Evolutionary conservation across 306 rosid genomes (phyloP).

Genomic region (Quercus cerris): DNA sequence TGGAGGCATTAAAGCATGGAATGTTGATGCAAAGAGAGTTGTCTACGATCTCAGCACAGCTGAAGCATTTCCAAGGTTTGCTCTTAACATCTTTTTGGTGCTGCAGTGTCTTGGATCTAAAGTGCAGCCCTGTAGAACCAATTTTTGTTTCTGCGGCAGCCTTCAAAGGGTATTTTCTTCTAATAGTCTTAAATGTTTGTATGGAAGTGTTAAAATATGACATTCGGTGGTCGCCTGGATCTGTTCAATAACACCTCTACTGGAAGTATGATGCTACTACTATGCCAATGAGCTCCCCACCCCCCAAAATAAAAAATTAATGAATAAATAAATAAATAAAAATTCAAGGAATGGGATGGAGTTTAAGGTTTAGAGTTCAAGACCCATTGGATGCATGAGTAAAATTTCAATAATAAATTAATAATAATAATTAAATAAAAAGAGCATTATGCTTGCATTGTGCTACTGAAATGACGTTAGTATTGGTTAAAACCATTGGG

Average conservation of each 20-base stretch:
- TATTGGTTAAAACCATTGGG: background rate
- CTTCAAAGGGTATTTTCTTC: slow-evolving; percentile 66
- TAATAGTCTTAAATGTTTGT: slow-evolving; percentile 6
- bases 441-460: background rate
- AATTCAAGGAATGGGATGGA: too few relatives aligned
- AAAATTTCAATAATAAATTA: too few relatives aligned
- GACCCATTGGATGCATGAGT: too few relatives aligned
- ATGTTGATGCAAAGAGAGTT: slow-evolving; percentile 94
- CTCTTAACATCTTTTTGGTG: slow-evolving; percentile 17
- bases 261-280: background rate
- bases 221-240: background rate
- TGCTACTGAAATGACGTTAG: slow-evolving; percentile 4
- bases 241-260: background rate
- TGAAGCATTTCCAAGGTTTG: slow-evolving; percentile 77
- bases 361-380: too few relatives aligned
- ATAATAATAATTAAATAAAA: too few relatives aligned
- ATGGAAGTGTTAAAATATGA: background rate
- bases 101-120: slow-evolving; percentile 86
- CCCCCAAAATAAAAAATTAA: too few relatives aligned
- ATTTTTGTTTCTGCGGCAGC: slow-evolving; percentile 96
- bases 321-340: too few relatives aligned
- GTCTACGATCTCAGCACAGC: slow-evolving; percentile 90
- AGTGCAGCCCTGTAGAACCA: slow-evolving; percentile 96
- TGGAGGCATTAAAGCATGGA: slow-evolving; percentile 95
- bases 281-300: too few relatives aligned